phyloP scores from a whole-genome alignment of 208 protist genomes.

The Endotrypanum monterogeii region DNA sequence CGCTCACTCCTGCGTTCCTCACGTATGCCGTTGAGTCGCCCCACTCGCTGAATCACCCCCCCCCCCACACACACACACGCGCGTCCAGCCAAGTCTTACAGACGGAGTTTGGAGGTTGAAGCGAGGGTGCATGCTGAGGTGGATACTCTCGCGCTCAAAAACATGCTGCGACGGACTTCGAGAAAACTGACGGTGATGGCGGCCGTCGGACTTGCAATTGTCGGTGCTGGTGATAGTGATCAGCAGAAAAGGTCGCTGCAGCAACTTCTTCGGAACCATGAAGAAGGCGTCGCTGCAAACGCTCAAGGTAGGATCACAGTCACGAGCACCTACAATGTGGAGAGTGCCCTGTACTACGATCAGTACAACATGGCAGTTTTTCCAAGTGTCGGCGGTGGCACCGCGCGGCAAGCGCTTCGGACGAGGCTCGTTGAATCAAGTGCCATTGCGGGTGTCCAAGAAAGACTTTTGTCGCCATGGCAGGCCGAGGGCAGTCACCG shows the following conservation, averaged over 20 bases:
- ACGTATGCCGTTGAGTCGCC: background rate
- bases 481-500: slow-evolving; percentile 19
- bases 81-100: too few relatives aligned
- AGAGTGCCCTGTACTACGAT: slow-evolving; percentile 41
- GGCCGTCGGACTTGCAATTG: slow-evolving; percentile 8
- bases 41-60: background rate
- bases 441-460: slow-evolving; percentile 17
- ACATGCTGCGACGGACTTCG: background rate
- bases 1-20: background rate
- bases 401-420: slow-evolving; percentile 45
- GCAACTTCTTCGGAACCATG: slow-evolving; percentile 33
- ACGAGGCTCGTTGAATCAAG: slow-evolving; percentile 25
- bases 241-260: slow-evolving; percentile 31
- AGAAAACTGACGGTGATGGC: background rate
- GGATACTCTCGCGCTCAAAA: background rate
- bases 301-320: slow-evolving; percentile 18
- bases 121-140: background rate
- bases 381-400: slow-evolving; percentile 46
- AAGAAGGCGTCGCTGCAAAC: slow-evolving; percentile 44
- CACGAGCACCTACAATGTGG: slow-evolving; percentile 49
- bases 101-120: background rate
- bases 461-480: slow-evolving; percentile 34
- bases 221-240: slow-evolving; percentile 1
- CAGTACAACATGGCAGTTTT: slow-evolving; percentile 54
- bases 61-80: background rate